Evolutionary conservation across 345 rosid genomes (phyloP).

Genomic region (Syzygium aromaticum): DNA sequence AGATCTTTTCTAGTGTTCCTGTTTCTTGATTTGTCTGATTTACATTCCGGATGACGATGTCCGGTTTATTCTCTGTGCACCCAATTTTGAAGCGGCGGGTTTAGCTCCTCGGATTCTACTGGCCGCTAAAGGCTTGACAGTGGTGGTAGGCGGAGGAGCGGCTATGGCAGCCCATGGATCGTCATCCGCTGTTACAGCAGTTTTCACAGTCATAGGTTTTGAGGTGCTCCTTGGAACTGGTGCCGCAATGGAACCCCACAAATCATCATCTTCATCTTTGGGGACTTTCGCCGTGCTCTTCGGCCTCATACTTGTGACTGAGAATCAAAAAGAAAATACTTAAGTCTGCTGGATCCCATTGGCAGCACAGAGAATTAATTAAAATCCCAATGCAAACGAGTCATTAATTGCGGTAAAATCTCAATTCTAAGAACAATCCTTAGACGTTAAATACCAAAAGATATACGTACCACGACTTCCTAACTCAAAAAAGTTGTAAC

Average conservation of each 20-base stretch:
- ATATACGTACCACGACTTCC: not conserved
- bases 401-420: not conserved
- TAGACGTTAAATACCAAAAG: not conserved
- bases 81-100: constrained; percentile 59
- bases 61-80: constrained; percentile 92
- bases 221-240: constrained; percentile 63
- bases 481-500: not conserved
- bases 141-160: constrained; percentile 85
- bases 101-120: constrained; percentile 72
- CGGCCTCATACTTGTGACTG: constrained; percentile 55
- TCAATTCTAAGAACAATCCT: not conserved
- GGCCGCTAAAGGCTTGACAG: constrained; percentile 62
- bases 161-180: constrained; percentile 97
- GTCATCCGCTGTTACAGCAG: constrained; percentile 39
- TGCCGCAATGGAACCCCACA: constrained; percentile 97
- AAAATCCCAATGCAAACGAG: not conserved
- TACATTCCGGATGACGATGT: constrained; percentile 64
- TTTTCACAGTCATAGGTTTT: constrained; percentile 55
- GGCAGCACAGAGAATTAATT: not conserved
- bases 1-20: constrained; percentile 4
- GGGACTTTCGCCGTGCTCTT: constrained; percentile 35
- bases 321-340: not conserved
- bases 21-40: constrained; percentile 2
- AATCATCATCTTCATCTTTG: constrained; percentile 70
- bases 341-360: not conserved